Conservation (phyloP, 139 green algal species). For the Chlorella sp. region DNA sequence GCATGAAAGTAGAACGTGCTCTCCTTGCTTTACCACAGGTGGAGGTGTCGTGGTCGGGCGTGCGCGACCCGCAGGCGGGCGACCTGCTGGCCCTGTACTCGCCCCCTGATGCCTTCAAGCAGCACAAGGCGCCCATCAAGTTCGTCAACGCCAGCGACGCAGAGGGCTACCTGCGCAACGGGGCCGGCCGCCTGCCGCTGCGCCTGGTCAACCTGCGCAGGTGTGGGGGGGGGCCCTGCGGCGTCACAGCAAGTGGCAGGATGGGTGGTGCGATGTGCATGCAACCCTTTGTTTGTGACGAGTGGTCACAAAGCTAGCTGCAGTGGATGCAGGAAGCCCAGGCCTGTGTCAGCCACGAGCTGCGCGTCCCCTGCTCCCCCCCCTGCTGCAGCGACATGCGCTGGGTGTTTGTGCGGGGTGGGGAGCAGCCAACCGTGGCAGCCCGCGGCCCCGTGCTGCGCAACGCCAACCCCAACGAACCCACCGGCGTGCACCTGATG, state of each 20-base stretch:
- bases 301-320: too few relatives aligned
- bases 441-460: constrained; percentile 35
- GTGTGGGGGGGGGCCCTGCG: too few relatives aligned
- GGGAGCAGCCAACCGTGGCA: constrained; percentile 35
- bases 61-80: background rate
- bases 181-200: constrained; percentile 33
- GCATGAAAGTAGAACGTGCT: too few relatives aligned
- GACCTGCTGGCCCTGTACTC: constrained; percentile 25
- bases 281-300: too few relatives aligned
- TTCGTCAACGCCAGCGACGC: constrained; percentile 6
- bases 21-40: background rate
- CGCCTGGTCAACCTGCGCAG: constrained; percentile 65
- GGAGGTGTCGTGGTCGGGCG: background rate
- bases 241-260: too few relatives aligned
- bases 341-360: too few relatives aligned
- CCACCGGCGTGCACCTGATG: constrained; percentile 18
- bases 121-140: constrained; percentile 8
- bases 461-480: constrained; percentile 30
- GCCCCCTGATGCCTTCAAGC: constrained; percentile 1
- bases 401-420: constrained; percentile 58
- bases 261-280: too few relatives aligned
- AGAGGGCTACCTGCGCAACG: background rate
- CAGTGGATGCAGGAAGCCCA: too few relatives aligned
- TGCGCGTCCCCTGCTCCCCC: too few relatives aligned
- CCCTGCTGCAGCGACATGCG: constrained; percentile 39